These are phyloP conservation scores for Tetradesmus lagerheimii DNA, from an alignment of 139 green algal genomes.

Conservation along the genomic window DNA sequence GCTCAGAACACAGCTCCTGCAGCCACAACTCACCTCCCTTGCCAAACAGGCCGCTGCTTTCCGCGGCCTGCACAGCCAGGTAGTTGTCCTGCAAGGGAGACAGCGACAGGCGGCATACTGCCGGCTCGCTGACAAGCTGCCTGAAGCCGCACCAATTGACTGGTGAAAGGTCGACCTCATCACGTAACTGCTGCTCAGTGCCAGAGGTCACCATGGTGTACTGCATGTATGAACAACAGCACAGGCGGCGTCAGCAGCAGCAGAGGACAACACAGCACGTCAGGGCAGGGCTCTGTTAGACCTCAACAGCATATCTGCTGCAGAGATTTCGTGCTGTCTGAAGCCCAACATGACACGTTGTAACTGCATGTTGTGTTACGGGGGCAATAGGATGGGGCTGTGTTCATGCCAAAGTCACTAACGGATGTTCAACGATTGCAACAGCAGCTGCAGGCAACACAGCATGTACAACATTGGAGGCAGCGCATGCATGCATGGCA, in stretches of 20 bases:
- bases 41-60: not conserved
- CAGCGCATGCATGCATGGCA: not conserved
- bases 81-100: slow-evolving; percentile 29
- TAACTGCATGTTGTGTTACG: not conserved
- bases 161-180: not conserved
- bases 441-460: not conserved
- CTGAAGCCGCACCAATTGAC: slow-evolving; percentile 31
- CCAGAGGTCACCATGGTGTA: slow-evolving; percentile 3
- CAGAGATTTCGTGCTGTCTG: no score
- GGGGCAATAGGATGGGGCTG: not conserved
- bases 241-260: no score
- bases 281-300: no score
- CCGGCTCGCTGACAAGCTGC: slow-evolving; percentile 4
- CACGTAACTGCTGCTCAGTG: not conserved
- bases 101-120: slow-evolving; percentile 7
- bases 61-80: slow-evolving; percentile 1
- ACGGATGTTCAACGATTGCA: not conserved
- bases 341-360: no score
- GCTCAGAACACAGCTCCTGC: not conserved
- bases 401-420: no score
- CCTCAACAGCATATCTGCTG: no score
- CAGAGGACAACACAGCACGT: not conserved
- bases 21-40: not conserved
- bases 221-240: not conserved
- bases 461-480: not conserved